Evolutionary conservation across 2,329 filamentous ascomycete genomes (phyloP).

Genomic region (Sporothrix variecibatus): DNA sequence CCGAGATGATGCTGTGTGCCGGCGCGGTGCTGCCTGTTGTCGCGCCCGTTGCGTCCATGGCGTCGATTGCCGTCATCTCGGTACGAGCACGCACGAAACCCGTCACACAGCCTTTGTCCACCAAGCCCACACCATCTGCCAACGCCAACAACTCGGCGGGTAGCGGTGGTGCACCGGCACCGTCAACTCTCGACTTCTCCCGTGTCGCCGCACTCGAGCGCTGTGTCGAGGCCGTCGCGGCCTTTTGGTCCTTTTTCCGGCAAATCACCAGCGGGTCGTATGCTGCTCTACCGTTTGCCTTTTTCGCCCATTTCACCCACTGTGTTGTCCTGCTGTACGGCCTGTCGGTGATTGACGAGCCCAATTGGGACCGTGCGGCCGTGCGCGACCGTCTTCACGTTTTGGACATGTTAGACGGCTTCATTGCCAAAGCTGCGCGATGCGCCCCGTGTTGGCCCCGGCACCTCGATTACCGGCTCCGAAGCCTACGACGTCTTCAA

Average conservation of each 20-base stretch:
- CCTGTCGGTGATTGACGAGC: conserved; percentile 41
- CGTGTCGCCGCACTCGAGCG: conserved; percentile 29
- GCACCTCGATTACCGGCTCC: neutral
- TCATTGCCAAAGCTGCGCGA: conserved; percentile 31
- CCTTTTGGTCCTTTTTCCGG: conserved; percentile 41
- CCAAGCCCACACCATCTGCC: neutral
- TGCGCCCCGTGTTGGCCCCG: neutral
- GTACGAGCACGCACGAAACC: neutral
- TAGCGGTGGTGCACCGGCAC: neutral
- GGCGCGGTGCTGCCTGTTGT: conserved; percentile 32
- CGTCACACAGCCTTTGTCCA: neutral
- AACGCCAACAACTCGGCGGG: conserved; percentile 11
- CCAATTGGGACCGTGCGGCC: conserved; percentile 42
- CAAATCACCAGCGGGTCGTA: conserved; percentile 36
- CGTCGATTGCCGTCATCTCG: conserved; percentile 18
- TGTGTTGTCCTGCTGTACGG: conserved; percentile 40
- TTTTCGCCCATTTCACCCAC: conserved; percentile 41
- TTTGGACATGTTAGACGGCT: conserved; percentile 36
- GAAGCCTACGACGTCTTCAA: conserved; percentile 24
- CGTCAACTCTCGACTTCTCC: conserved; percentile 25
- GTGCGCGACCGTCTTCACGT: conserved; percentile 40
- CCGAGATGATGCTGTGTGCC: conserved; percentile 45
- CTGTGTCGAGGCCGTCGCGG: conserved; percentile 36
- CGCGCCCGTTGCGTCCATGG: conserved; percentile 19
- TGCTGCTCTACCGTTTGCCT: conserved; percentile 39